Evolutionary conservation across 345 rosid species (phyloP).

Genomic region (Erucastrum elatum): DNA sequence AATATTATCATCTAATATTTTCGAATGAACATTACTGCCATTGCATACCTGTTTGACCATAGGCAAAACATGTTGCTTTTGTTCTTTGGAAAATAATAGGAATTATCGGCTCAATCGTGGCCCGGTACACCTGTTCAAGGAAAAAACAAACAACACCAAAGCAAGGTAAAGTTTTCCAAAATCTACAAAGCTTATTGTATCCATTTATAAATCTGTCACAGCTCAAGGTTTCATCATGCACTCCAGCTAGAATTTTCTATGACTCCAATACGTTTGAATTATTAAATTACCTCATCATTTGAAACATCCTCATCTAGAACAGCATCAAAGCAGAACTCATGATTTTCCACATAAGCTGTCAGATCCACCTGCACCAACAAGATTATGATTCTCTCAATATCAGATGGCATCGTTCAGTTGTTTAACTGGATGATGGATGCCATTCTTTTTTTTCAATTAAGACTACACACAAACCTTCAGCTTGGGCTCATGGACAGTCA

Average conservation of each 20-base stretch:
- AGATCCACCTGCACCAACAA: constrained; percentile 79
- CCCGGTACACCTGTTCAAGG: constrained; percentile 71
- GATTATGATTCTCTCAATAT: constrained; percentile 13
- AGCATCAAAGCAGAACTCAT: constrained; percentile 98
- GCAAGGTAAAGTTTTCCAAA: constrained; percentile 17
- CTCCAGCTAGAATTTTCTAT: background rate
- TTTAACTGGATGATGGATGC: constrained; percentile 33
- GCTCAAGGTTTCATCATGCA: constrained; percentile 15
- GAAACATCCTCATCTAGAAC: constrained; percentile 79
- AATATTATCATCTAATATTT: constrained; percentile 7
- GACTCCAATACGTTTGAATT: background rate
- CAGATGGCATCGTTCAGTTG: constrained; percentile 36
- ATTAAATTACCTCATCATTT: constrained; percentile 74
- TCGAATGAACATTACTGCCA: background rate
- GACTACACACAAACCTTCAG: constrained; percentile 66
- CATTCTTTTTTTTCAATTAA: constrained; percentile 34
- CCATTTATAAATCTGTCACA: constrained; percentile 20
- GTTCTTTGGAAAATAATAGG: constrained; percentile 93
- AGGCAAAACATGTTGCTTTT: constrained; percentile 99
- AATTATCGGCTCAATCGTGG: constrained; percentile 91
- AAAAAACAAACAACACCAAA: constrained; percentile 6
- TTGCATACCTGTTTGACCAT: constrained; percentile 93
- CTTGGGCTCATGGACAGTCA: constrained; percentile 92
- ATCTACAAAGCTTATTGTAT: background rate
- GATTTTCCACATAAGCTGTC: constrained; percentile 97